Percentiles rank a stretch among this genome's conserved stretches.
Conservation (phyloP, 345 rosid species). For the Boechera retrofracta region DNA sequence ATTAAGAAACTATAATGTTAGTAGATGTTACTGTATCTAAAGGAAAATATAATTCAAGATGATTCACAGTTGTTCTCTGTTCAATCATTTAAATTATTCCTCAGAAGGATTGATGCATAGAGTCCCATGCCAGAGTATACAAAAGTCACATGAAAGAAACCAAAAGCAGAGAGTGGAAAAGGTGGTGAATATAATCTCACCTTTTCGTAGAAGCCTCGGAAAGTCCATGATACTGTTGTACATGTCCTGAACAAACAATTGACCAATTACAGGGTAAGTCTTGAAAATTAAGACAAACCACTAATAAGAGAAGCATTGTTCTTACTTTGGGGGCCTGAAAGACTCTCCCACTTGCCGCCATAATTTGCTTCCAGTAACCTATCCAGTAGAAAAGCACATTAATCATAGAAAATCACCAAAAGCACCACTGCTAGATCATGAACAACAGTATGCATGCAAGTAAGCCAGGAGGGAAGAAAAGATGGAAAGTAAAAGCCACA, state of each 20-base stretch:
- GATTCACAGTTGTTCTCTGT: constrained; percentile 20
- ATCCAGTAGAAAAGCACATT: constrained; percentile 35
- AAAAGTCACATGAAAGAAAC: constrained; percentile 13
- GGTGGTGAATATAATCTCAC: constrained; percentile 46
- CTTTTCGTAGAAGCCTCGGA: constrained; percentile 94
- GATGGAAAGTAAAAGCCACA: constrained; percentile 1
- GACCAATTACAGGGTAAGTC: constrained; percentile 30
- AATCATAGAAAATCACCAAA: constrained; percentile 1
- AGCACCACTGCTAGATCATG: constrained; percentile 3
- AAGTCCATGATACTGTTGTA: constrained; percentile 97
- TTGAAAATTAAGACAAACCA: constrained; percentile 17
- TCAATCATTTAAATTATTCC: neutral
- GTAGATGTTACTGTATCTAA: constrained; percentile 8
- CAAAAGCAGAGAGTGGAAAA: constrained; percentile 1
- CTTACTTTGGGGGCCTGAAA: constrained; percentile 97
- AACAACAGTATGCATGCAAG: constrained; percentile 6
- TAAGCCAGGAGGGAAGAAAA: neutral
- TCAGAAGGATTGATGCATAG: constrained; percentile 1
- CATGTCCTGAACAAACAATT: constrained; percentile 69
- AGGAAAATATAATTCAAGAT: constrained; percentile 6
- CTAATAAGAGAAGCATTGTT: constrained; percentile 31
- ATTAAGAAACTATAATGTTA: constrained; percentile 9
- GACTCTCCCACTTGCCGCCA: constrained; percentile 99
- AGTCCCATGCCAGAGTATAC: constrained; percentile 3
- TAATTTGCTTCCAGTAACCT: constrained; percentile 86